Base-by-base conservation (phyloP, 345 rosid species). In the Linum trigynum region DNA sequence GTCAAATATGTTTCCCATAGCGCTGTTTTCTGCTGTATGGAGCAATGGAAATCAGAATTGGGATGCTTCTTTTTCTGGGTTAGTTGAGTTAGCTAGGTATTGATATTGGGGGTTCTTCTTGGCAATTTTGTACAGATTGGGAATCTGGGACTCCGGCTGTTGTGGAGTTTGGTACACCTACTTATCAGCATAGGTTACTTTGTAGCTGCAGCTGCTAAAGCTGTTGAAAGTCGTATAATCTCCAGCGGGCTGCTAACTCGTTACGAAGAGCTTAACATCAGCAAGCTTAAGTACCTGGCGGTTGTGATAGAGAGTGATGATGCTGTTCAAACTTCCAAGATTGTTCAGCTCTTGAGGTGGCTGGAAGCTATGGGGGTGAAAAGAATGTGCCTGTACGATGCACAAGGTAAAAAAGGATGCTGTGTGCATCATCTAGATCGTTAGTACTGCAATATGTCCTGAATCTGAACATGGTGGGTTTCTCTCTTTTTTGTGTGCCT, bases 141-240 rank as follows among this genome's bases (percentile, higher is more conserved):
- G 45, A 61, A 67, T 75, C 38, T 73, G 55, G 72, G 73, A 37
- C 76, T 82, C 69, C 72, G 51, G 56, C 62, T 88, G 74, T 73
- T 83, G 57, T 90, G 92, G 99, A 80, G 74, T 76, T 82, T 82
- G 65, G 9, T 88, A 42, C 97, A 90, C 71, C 59, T 90, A 56
- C 51, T 83, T 68, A 72, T 86, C 77, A 80, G 71, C 72, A 38
- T 81, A 56, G 90, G 80, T 76, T 80, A 75, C 82, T 68, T 84
- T 60, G 64, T 71, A 45, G 64, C 72, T 71, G 76, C 73, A 32
- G 39, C 77, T 36, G 73, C 71, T 50, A 58, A 73, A 66, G 78
- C 64, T 39, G 50, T 81, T 6, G 89, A 88, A 79, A 88, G 91
- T 76, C 72, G 60, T 77, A 70, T 79, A 38, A 86, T 90, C 69